Conservation (phyloP, 1,284 basidiomycete species). For the Rhodotorula sp. region DNA sequence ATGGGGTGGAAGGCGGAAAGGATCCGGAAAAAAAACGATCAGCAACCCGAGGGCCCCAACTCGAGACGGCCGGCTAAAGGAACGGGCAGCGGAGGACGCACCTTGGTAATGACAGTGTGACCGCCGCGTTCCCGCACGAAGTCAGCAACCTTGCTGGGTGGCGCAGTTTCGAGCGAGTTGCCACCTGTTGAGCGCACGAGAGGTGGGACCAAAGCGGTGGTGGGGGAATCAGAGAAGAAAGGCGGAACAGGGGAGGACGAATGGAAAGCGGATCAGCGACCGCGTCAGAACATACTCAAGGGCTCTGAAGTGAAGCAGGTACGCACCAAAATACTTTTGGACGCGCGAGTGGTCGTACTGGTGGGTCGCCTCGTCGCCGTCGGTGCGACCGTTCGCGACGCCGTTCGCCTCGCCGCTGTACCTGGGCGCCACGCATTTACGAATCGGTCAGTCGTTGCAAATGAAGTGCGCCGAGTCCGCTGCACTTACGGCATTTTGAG, state of each 20-base stretch:
- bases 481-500: not conserved
- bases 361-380: slow-evolving; percentile 23
- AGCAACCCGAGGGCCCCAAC: not conserved
- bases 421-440: not conserved
- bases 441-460: no score
- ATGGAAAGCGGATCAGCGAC: not conserved
- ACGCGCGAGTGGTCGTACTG: slow-evolving; percentile 60
- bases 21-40: slow-evolving; percentile 7
- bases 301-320: not conserved
- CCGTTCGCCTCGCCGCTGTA: slow-evolving; percentile 12
- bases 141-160: slow-evolving; percentile 75
- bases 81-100: slow-evolving; percentile 49
- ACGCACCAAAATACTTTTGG: slow-evolving; percentile 76
- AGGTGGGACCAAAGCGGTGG: not conserved
- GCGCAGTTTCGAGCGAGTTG: slow-evolving; percentile 81
- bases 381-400: slow-evolving; percentile 39
- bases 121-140: slow-evolving; percentile 90
- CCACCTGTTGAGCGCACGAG: slow-evolving; percentile 62
- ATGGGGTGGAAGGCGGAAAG: slow-evolving; percentile 4
- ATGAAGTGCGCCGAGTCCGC: not conserved
- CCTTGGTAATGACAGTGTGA: slow-evolving; percentile 98
- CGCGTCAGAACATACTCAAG: no score
- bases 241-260: not conserved
- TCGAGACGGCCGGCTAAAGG: not conserved
- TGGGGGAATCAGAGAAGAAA: no score